phyloP scores from a whole-genome alignment of 108 stramenopile species.

The Cyclotella distinguenda region DNA sequence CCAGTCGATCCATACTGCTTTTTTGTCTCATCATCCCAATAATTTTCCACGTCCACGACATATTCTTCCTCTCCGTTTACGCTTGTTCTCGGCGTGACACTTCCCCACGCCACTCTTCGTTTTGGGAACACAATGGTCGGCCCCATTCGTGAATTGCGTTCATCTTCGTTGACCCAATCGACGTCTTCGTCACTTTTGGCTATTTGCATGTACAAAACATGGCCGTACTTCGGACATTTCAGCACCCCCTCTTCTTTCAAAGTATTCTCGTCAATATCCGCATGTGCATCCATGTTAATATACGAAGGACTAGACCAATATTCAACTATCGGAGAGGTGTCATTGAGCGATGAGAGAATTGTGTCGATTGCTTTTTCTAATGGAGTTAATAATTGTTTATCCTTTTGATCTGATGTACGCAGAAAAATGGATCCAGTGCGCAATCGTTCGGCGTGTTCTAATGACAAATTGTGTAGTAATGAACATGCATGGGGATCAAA shows the following conservation, averaged over 20 bases:
- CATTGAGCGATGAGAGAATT: constrained; percentile 37
- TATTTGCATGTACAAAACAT: constrained; percentile 58
- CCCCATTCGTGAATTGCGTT: constrained; percentile 22
- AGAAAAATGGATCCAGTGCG: constrained; percentile 29
- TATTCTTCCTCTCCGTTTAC: constrained; percentile 16
- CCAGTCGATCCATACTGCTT: constrained; percentile 3
- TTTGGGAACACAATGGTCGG: constrained; percentile 34
- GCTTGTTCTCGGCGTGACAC: constrained; percentile 11
- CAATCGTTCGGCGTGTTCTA: constrained; percentile 31
- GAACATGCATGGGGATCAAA: constrained; percentile 31
- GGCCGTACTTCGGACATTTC: constrained; percentile 50
- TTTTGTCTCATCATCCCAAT: constrained; percentile 25
- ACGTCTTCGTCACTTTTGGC: constrained; percentile 6
- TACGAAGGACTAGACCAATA: constrained; percentile 65
- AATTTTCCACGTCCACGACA: constrained; percentile 42
- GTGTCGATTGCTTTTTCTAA: constrained; percentile 57
- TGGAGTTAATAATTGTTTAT: constrained; percentile 40
- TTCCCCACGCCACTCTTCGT: constrained; percentile 37
- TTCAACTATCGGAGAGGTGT: constrained; percentile 48
- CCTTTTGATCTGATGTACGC: not conserved
- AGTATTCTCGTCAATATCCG: constrained; percentile 61
- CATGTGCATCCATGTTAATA: constrained; percentile 67
- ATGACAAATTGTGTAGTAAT: constrained; percentile 28
- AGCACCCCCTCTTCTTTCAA: constrained; percentile 47
- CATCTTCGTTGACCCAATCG: constrained; percentile 1